Conservation (phyloP, 208 protist genomes). For the Strigomonas galati region DNA sequence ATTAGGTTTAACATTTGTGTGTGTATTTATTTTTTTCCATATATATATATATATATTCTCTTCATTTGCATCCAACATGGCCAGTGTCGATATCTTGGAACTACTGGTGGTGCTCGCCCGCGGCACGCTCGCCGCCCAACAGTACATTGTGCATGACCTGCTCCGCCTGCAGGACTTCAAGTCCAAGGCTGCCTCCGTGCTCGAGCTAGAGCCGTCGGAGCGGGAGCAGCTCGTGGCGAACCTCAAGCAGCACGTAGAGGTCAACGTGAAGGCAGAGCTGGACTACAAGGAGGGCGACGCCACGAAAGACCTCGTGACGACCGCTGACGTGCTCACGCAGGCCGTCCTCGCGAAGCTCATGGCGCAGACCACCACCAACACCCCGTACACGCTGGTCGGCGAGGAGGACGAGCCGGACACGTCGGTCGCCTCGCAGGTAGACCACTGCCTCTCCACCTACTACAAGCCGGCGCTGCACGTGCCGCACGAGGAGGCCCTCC, state of each 20-base stretch:
- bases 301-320: slow-evolving; percentile 54
- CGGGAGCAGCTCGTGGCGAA: slow-evolving; percentile 16
- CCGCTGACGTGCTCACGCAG: slow-evolving; percentile 58
- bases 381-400: slow-evolving; percentile 54
- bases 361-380: slow-evolving; percentile 23
- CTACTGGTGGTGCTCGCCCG: slow-evolving; percentile 38
- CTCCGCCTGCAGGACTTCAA: slow-evolving; percentile 7
- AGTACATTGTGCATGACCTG: slow-evolving; percentile 47
- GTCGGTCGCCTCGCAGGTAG: slow-evolving; percentile 15
- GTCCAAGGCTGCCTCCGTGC: slow-evolving; percentile 15
- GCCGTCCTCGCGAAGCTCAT: slow-evolving; percentile 37
- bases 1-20: slow-evolving; percentile 3
- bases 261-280: slow-evolving; percentile 43
- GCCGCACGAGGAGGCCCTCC: slow-evolving; percentile 24
- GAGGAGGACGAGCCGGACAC: slow-evolving; percentile 38
- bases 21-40: not conserved
- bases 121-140: slow-evolving; percentile 40
- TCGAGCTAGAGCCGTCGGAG: slow-evolving; percentile 24
- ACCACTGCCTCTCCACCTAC: slow-evolving; percentile 25
- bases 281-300: slow-evolving; percentile 34
- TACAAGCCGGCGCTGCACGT: slow-evolving; percentile 9
- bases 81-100: slow-evolving; percentile 35
- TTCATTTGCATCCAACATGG: slow-evolving; percentile 12
- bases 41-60: not conserved
- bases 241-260: slow-evolving; percentile 23